phyloP scores from a whole-genome alignment of 495 filamentous ascomycete genomes.

The Penicillium malachiteum region DNA sequence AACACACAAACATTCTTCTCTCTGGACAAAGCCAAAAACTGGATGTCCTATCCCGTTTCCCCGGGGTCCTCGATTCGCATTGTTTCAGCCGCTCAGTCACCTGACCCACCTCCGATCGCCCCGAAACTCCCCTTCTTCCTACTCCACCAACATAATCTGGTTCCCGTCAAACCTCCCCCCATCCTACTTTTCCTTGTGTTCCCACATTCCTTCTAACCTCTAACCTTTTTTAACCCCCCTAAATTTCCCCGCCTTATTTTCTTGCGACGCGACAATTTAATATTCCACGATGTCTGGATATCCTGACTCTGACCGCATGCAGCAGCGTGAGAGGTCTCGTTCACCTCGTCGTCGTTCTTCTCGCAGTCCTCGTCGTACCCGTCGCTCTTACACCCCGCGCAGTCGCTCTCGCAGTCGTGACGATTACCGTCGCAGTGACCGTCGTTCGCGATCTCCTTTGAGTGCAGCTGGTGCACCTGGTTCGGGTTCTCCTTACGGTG shows the following conservation, averaged over 20 bases:
- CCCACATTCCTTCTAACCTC: slow-evolving; percentile 1
- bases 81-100: slow-evolving; percentile 22
- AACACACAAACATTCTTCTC: not conserved
- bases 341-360: slow-evolving; percentile 81
- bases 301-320: slow-evolving; percentile 44
- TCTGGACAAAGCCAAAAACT: not conserved
- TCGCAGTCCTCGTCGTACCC: slow-evolving; percentile 70
- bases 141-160: not conserved
- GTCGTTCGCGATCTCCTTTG: slow-evolving; percentile 82
- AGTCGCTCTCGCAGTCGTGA: slow-evolving; percentile 90
- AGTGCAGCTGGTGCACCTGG: slow-evolving; percentile 71
- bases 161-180: not conserved
- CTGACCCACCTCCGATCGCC: slow-evolving; percentile 23
- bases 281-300: slow-evolving; percentile 29
- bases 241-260: slow-evolving; percentile 16
- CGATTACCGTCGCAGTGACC: slow-evolving; percentile 80
- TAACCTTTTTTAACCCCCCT: slow-evolving; percentile 13
- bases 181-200: slow-evolving; percentile 8
- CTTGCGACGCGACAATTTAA: slow-evolving; percentile 18
- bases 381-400: slow-evolving; percentile 89
- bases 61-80: slow-evolving; percentile 21
- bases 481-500: slow-evolving; percentile 57
- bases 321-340: slow-evolving; percentile 95
- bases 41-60: slow-evolving; percentile 1
- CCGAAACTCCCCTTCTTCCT: slow-evolving; percentile 6